Evolutionary conservation across 768 basidiomycete species (phyloP), one percentile per base, ranked within the genome.

Genomic region (Phanerochaete carnosa): DNA sequence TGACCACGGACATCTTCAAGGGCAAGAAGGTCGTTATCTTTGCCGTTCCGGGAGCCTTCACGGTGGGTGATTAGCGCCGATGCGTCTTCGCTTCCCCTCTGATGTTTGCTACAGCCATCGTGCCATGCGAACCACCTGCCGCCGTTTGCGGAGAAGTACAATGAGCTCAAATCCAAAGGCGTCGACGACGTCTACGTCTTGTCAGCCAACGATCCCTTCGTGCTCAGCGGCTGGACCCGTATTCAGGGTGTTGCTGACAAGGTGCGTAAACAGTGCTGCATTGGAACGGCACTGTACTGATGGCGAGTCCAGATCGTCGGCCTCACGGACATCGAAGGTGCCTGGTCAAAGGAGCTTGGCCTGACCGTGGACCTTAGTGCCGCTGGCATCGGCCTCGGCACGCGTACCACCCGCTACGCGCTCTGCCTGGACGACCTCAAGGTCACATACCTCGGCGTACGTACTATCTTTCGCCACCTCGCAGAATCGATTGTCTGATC

Each of bases 1-100:
- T 90, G 63, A 75, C 73, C 39, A 89, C 83, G 28, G 76, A 85
- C 60, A 78, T 82, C 50, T 92, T 88, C 88, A 87, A 87, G 72
- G 87, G 86, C 68, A 93, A 93, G 79, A 90, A 88, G 71, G 88
- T 93, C 55, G 87, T 92, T 37, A 68, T 92, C 55, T 80, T 93
- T 71, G 78, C 88, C 59, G 89, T 92, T 33, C 91, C 90, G 19
- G 91, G 91, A 49, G 89, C 90, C 16, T 91, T 92, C 77, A 90
- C 90, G 16, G 90, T 90, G 63, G 61, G 86, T 62, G 3, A 22
- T 26, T 45, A 2, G n/a, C 1, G 26, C 50, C 45, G 13, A 49
- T 25, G 25, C 49, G 29, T 43, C 32, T 22, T 7, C 30, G 35
- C 35, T 30, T 37, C 29, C 30, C 26, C 45, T 12, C 49, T 60